Evolutionary conservation across 192 early-diverging fungal species (phyloP).

Genomic region (Backusella tarrabulga): DNA sequence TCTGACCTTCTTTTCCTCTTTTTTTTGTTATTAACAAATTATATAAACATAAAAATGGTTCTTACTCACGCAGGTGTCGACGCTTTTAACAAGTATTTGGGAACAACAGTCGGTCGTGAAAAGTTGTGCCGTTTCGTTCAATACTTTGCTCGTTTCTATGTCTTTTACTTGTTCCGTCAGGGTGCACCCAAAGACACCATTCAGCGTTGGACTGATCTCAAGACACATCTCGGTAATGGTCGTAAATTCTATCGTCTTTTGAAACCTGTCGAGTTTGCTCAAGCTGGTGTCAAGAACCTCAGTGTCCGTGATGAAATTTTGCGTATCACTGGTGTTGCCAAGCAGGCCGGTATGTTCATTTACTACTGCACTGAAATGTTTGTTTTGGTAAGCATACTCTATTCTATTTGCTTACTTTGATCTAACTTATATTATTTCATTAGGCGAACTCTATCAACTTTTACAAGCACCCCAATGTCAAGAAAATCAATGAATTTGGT

Average conservation of each 20-base stretch:
- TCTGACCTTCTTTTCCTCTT: not conserved
- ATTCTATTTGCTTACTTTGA: not conserved
- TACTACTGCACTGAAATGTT: constrained; percentile 66
- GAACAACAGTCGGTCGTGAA: constrained; percentile 71
- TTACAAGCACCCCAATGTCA: constrained; percentile 45
- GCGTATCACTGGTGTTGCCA: constrained; percentile 48
- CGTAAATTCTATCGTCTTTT: constrained; percentile 74
- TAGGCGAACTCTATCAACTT: constrained; percentile 28
- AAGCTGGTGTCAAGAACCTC: constrained; percentile 53
- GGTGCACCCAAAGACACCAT: constrained; percentile 60
- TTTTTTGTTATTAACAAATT: not conserved
- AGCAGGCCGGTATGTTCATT: constrained; percentile 55
- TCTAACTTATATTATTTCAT: not conserved
- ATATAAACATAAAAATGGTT: constrained; percentile 20
- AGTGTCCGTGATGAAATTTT: constrained; percentile 60
- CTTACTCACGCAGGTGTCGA: constrained; percentile 27
- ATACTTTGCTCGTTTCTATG: constrained; percentile 82
- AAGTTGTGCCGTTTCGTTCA: constrained; percentile 82
- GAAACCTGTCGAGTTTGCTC: constrained; percentile 67
- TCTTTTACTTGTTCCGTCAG: constrained; percentile 59
- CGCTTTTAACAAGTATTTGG: constrained; percentile 45
- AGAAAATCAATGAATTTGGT: constrained; percentile 56
- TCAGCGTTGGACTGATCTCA: constrained; percentile 57
- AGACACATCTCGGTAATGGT: constrained; percentile 57
- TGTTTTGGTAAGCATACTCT: constrained; percentile 52